Base-by-base conservation (phyloP, 805 yeast genomes). In the Zygosaccharomyces siamensis region DNA sequence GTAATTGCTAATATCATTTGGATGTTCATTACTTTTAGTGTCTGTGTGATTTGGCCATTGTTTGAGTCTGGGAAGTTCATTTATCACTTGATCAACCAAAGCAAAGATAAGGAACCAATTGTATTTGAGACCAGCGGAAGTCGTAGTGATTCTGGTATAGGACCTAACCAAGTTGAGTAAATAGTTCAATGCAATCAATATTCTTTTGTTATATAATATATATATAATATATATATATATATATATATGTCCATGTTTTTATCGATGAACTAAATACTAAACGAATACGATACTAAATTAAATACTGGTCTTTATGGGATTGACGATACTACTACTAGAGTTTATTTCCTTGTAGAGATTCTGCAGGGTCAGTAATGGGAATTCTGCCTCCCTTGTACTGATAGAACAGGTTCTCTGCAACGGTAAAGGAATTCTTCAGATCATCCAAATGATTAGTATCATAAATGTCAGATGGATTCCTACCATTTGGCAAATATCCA, bases 1-100 rank as follows among this genome's bases (percentile, higher is more conserved):
- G 64, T 68, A 11, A 64, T 62, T 7, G 58, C 66, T 6, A 62
- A 66, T 53, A 62, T 62, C 23, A 57, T 66, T 14, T 70, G 75
- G 73, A 45, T 70, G 30, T 67, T 70, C 48, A 54, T 45, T n/a
- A 59, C 72, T 4, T 67, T 71, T 49, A 49, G 53, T 16, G 59
- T 61, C 16, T 68, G 66, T 37, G 61, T 69, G 28, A 49, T 68
- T 18, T 55, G 59, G 42, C 72, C 72, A 7, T 20, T 67, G 2
- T 56, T 59, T 11, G 71, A 67, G 45, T 50, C 68, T 4, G 53
- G 67, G 18, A 28, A 39, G 16, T 27, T 38, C 33, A 21, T 45
- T 23, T 38, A 38, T 24, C 30, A 18, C 16, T 8, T 41, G 4
- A 14, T 41, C 37, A 41, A 30, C 6, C n/a, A 26, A 11, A 14